These are phyloP conservation scores for Primulina eburnea DNA, from an alignment of 257 asterid genomes.

Conservation along the genomic window DNA sequence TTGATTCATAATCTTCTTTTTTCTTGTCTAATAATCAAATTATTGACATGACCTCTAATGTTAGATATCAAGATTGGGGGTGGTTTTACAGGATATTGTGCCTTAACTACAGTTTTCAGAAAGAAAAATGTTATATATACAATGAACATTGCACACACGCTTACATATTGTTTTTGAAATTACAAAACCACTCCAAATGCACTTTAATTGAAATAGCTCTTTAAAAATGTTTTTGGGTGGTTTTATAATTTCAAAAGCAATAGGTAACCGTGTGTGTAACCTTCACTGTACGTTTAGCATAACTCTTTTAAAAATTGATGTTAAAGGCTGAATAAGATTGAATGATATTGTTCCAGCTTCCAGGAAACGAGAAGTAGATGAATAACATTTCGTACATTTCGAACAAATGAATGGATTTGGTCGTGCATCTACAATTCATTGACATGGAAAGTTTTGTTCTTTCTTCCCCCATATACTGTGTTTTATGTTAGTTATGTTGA, in stretches of 20 bases:
- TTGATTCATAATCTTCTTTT: not conserved
- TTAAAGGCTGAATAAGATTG: not conserved
- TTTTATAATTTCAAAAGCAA: no score
- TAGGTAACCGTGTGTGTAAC: no score
- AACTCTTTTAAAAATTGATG: not conserved
- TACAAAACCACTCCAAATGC: no score
- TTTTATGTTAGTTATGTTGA: not conserved
- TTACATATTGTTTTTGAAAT: no score
- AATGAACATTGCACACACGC: no score
- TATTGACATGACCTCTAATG: not conserved
- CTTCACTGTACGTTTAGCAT: no score
- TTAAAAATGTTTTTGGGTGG: no score
- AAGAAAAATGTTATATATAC: no score
- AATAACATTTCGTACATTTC: not conserved
- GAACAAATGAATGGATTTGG: not conserved
- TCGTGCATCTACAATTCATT: not conserved
- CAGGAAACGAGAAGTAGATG: not conserved
- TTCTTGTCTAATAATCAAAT: not conserved
- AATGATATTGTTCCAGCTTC: not conserved
- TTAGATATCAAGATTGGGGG: not conserved
- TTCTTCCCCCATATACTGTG: not conserved
- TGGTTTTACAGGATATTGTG: not conserved
- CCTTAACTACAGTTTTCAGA: not conserved
- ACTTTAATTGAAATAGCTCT: no score
- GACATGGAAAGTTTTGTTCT: not conserved